phyloP scores from a whole-genome alignment of 805 yeast species.

The Ogataea paraovalis region DNA sequence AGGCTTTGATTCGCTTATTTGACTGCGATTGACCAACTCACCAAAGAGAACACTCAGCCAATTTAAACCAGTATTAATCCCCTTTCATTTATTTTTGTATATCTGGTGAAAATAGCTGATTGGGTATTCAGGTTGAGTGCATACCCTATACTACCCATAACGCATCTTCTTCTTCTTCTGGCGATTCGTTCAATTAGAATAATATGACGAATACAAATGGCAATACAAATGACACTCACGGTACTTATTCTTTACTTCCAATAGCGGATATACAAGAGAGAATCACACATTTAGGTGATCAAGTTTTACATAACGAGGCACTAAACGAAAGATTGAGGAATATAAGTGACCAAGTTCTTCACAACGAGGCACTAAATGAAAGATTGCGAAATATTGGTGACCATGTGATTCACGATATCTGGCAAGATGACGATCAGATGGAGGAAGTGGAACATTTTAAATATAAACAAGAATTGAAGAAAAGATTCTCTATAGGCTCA shows the following conservation, averaged over 20 bases:
- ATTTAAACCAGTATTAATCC: too few relatives aligned
- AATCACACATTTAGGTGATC: constrained; percentile 2
- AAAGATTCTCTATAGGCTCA: constrained; percentile 64
- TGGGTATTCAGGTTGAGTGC: too few relatives aligned
- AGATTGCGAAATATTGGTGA: constrained; percentile 25
- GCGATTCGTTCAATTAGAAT: too few relatives aligned
- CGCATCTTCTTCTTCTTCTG: too few relatives aligned
- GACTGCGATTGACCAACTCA: too few relatives aligned
- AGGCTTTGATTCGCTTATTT: too few relatives aligned
- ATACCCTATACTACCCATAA: too few relatives aligned
- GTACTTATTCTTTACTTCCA: neutral
- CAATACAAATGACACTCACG: neutral
- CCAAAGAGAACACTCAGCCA: too few relatives aligned
- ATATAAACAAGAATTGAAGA: constrained; percentile 66
- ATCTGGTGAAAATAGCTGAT: too few relatives aligned
- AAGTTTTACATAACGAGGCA: constrained; percentile 6
- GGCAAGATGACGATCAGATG: constrained; percentile 41
- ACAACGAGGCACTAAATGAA: constrained; percentile 17
- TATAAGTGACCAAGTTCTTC: constrained; percentile 28
- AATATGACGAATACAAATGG: neutral
- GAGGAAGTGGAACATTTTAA: constrained; percentile 68
- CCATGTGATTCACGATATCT: constrained; percentile 27
- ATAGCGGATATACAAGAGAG: constrained; percentile 3
- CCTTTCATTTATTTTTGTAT: too few relatives aligned
- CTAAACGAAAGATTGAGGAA: constrained; percentile 20